A percentile compares a stretch with the other conserved stretches of the same genome.
Conservation (phyloP, 169 alveolate species). For the Plasmodium knowlesi region DNA sequence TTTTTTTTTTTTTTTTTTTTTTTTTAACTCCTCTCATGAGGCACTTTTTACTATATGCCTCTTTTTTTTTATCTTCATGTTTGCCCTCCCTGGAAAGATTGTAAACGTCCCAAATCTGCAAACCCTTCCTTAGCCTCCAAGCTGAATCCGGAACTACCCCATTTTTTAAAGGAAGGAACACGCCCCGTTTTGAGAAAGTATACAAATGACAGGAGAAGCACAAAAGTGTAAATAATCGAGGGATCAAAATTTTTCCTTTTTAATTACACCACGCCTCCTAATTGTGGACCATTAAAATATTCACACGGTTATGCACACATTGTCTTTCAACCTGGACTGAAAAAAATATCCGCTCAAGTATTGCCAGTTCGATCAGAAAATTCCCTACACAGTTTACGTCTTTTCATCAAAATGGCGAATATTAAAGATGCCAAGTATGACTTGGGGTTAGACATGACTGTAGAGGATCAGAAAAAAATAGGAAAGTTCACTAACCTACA, state of each 20-base stretch:
- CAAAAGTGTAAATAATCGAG: neutral
- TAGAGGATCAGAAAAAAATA: slow-evolving; percentile 68
- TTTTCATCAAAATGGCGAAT: slow-evolving; percentile 15
- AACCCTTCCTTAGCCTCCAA: neutral
- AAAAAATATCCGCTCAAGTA: neutral
- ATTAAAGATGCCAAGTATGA: slow-evolving; percentile 54
- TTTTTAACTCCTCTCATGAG: neutral
- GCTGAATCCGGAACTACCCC: neutral
- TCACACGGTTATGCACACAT: neutral
- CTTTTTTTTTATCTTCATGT: neutral
- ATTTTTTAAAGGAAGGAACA: neutral
- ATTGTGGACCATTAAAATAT: neutral
- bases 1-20: too few relatives aligned
- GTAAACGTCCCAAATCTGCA: neutral
- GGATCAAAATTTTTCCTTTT: neutral
- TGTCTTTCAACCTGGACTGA: neutral
- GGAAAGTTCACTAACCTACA: slow-evolving; percentile 70
- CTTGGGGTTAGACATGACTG: slow-evolving; percentile 74
- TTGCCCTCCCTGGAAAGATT: neutral
- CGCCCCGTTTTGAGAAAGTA: neutral
- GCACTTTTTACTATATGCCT: neutral
- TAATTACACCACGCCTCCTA: neutral
- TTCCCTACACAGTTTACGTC: neutral
- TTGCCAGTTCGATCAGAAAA: neutral
- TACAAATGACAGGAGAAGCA: neutral